These are phyloP conservation scores for Rhynchospora tenuis DNA, from an alignment of 176 grass and related monocot genomes.

Conservation along the genomic window DNA sequence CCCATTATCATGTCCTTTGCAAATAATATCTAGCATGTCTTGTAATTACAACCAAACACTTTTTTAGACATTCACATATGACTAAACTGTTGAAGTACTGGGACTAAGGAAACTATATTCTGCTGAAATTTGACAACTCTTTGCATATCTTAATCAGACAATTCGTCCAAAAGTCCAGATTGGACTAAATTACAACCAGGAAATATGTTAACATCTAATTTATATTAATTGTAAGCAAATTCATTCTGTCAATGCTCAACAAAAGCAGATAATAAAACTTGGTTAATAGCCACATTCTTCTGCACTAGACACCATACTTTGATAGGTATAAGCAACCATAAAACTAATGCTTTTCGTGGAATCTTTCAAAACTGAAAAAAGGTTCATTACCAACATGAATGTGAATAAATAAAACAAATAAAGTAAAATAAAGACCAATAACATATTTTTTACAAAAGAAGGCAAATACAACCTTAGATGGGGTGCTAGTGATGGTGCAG, in stretches of 20 bases:
- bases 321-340: background rate
- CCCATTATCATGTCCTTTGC: background rate
- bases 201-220: background rate
- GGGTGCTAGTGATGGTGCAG: conserved; percentile 97
- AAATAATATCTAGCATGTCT: background rate
- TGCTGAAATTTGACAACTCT: background rate
- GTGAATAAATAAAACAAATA: background rate
- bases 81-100: background rate
- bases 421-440: background rate
- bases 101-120: background rate
- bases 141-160: background rate
- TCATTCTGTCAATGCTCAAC: background rate
- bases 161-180: background rate
- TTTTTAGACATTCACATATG: background rate
- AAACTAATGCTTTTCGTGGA: background rate
- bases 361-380: background rate
- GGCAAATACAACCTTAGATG: conserved; percentile 63
- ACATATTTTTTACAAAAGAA: background rate
- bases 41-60: background rate
- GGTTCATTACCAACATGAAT: background rate
- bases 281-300: background rate
- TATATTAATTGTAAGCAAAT: background rate
- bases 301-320: background rate
- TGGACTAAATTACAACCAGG: background rate
- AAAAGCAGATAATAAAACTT: background rate